Conservation (phyloP, 768 basidiomycete genomes). For the Tulasnella sp. region DNA sequence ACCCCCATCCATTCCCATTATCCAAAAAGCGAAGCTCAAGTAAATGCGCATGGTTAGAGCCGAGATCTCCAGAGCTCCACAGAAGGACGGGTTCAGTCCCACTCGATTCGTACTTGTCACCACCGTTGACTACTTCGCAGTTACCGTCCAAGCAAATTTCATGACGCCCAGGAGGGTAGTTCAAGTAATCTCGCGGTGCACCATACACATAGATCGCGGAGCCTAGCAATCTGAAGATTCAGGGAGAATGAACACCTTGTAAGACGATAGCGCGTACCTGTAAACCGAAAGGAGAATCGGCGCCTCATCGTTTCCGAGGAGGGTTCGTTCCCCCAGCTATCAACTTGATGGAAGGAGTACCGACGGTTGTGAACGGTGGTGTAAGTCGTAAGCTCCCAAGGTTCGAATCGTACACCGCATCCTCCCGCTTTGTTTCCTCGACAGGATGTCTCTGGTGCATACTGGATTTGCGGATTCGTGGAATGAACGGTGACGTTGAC, state of each 20-base stretch:
- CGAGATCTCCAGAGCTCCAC: not conserved
- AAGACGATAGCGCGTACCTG: not conserved
- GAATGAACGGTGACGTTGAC: not conserved
- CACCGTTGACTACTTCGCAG: not conserved
- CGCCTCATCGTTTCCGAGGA: not conserved
- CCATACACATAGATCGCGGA: not conserved
- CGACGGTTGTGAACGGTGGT: not conserved
- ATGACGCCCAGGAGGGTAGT: not conserved
- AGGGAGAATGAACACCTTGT: not conserved
- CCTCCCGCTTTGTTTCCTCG: not conserved
- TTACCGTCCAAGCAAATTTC: not conserved
- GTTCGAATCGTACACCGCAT: not conserved
- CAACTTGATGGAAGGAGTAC: not conserved
- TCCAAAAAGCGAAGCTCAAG: not conserved
- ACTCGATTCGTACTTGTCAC: not conserved
- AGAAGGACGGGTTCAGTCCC: not conserved
- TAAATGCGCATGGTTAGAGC: not conserved
- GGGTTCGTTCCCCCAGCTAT: not conserved
- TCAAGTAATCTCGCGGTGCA: not conserved
- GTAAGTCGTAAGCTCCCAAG: not conserved
- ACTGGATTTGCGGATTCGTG: not conserved
- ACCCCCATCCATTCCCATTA: not conserved
- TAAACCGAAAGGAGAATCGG: not conserved
- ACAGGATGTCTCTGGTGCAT: not conserved
- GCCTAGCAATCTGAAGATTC: not conserved